Percentiles rank a stretch among this genome's conserved stretches.
These are phyloP conservation scores for Skeletonema menzelii DNA, from an alignment of 108 stramenopile genomes.

Conservation along the genomic window DNA sequence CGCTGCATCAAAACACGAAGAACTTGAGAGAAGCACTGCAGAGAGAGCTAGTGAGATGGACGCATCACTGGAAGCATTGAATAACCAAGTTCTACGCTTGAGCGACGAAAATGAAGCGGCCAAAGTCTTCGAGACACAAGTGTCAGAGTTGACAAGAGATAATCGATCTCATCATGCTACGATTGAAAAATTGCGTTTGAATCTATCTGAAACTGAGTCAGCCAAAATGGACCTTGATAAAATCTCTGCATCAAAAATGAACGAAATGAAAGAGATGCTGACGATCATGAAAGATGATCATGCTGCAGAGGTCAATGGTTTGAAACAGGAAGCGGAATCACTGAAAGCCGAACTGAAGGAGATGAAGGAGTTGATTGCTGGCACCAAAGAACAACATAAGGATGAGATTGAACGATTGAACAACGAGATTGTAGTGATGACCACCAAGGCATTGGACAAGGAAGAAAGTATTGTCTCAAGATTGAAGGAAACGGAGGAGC, in stretches of 20 bases:
- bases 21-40: background rate
- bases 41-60: background rate
- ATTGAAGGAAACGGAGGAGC: background rate
- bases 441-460: background rate
- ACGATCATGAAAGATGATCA: background rate
- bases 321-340: background rate
- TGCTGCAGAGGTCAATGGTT: background rate
- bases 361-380: background rate
- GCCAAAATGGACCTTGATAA: background rate
- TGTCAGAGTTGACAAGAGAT: background rate
- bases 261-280: background rate
- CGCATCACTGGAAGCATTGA: background rate
- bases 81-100: background rate
- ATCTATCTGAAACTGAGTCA: background rate
- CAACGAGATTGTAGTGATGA: background rate
- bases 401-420: background rate
- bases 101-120: background rate
- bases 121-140: background rate
- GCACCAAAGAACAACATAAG: background rate
- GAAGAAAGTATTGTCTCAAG: background rate
- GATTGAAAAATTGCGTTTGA: background rate
- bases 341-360: background rate
- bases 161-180: background rate
- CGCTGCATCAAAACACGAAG: background rate
- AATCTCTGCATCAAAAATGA: background rate